These are phyloP conservation scores for Jamesozyma rosinii DNA, from an alignment of 805 yeast species.

Conservation along the genomic window DNA sequence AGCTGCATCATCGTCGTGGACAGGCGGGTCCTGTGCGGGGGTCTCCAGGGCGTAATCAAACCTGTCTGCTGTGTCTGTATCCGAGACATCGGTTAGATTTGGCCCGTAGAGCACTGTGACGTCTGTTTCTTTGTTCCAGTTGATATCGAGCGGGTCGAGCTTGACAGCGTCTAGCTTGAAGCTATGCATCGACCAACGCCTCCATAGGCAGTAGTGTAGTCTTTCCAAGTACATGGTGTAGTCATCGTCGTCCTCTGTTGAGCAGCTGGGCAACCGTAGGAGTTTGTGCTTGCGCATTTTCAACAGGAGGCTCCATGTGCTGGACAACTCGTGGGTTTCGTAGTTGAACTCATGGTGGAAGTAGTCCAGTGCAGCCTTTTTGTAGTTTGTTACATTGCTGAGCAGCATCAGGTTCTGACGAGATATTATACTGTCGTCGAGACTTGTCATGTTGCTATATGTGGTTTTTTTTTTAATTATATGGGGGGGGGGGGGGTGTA, in stretches of 20 bases:
- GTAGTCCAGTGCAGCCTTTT: slow-evolving; percentile 25
- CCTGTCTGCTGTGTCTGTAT: background rate
- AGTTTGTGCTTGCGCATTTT: slow-evolving; percentile 22
- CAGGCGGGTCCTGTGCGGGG: background rate
- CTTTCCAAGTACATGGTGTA: slow-evolving; percentile 34
- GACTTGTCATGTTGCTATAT: slow-evolving; percentile 23
- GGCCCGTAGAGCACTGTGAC: slow-evolving; percentile 97
- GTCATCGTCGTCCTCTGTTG: slow-evolving; percentile 27
- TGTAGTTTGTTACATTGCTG: slow-evolving; percentile 28
- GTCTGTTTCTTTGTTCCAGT: slow-evolving; percentile 92
- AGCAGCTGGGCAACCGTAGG: slow-evolving; percentile 27
- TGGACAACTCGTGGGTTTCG: slow-evolving; percentile 10
- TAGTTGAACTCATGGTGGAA: slow-evolving; percentile 19
- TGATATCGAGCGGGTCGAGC: slow-evolving; percentile 72
- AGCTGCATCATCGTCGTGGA: background rate
- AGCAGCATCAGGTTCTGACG: slow-evolving; percentile 24
- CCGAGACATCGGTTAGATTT: slow-evolving; percentile 10
- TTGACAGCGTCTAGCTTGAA: slow-evolving; percentile 47
- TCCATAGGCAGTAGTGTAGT: slow-evolving; percentile 80
- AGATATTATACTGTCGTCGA: slow-evolving; percentile 27
- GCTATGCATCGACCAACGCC: slow-evolving; percentile 86
- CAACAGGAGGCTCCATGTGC: slow-evolving; percentile 14
- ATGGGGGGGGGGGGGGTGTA: too few relatives aligned
- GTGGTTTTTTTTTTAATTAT: too few relatives aligned
- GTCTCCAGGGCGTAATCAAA: background rate